A percentile compares a stretch with the other conserved stretches of the same genome.
Evolutionary conservation across 345 rosid species (phyloP).

Genomic region (thale cress (Arabidopsis thaliana)): TAIR10.1 NC_003070.9:5726001-5726500

Average conservation of each 20-base stretch:
- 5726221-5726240: constrained; percentile 81
- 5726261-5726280: constrained; percentile 19
- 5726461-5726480: constrained; percentile 10
- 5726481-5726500: background rate
- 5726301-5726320: constrained; percentile 20
- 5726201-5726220: constrained; percentile 97
- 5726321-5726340: constrained; percentile 40
- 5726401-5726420: constrained; percentile 19
- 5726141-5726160: constrained; percentile 13
- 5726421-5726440: background rate
- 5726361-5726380: constrained; percentile 23
- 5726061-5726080: constrained; percentile 87
- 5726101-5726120: constrained; percentile 39
- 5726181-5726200: constrained; percentile 97
- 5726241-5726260: constrained; percentile 52
- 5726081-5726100: constrained; percentile 92
- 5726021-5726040: constrained; percentile 23
- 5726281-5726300: constrained; percentile 29
- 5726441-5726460: background rate
- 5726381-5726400: constrained; percentile 30
- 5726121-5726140: background rate
- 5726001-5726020: constrained; percentile 1
- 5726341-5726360: constrained; percentile 37
- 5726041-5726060: constrained; percentile 79
- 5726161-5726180: constrained; percentile 59